Percentiles rank a stretch among this genome's conserved stretches.
These are phyloP conservation scores for Elsinoe fawcettii DNA, from an alignment of 2,329 filamentous ascomycete genomes.

Conservation along the genomic window DNA sequence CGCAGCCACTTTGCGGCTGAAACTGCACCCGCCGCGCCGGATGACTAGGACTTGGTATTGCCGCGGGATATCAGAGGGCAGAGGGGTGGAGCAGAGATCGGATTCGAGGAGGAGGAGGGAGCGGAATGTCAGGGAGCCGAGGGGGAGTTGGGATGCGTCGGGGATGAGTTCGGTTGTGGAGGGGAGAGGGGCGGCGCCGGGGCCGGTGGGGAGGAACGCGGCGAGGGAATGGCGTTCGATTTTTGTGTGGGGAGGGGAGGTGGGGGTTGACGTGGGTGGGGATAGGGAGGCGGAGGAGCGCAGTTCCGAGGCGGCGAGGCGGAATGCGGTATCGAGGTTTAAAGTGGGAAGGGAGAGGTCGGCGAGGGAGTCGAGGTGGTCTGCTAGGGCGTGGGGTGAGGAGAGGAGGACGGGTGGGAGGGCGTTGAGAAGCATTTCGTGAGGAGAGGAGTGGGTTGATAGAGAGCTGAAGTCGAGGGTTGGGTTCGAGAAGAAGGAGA, in stretches of 20 bases:
- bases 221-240: slow-evolving; percentile 34
- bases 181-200: slow-evolving; percentile 63
- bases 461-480: slow-evolving; percentile 17
- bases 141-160: slow-evolving; percentile 38
- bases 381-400: slow-evolving; percentile 16
- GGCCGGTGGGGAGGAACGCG: slow-evolving; percentile 49
- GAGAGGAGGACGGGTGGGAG: slow-evolving; percentile 16
- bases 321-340: slow-evolving; percentile 16
- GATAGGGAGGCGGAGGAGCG: neutral
- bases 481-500: slow-evolving; percentile 16
- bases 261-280: neutral
- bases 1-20: slow-evolving; percentile 71
- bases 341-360: slow-evolving; percentile 13
- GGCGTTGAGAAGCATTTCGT: slow-evolving; percentile 14
- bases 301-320: slow-evolving; percentile 14
- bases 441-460: slow-evolving; percentile 6
- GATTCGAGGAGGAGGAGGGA: slow-evolving; percentile 60
- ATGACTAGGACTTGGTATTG: slow-evolving; percentile 72
- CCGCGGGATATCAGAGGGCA: slow-evolving; percentile 46
- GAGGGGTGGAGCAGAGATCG: slow-evolving; percentile 52
- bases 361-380: slow-evolving; percentile 17
- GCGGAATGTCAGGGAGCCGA: slow-evolving; percentile 35
- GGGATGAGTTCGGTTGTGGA: slow-evolving; percentile 22
- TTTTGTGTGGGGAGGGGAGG: slow-evolving; percentile 16
- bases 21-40: slow-evolving; percentile 74